Evolutionary conservation across 192 early-diverging fungal genomes (phyloP).

Genomic region (Coemansia sp.): DNA sequence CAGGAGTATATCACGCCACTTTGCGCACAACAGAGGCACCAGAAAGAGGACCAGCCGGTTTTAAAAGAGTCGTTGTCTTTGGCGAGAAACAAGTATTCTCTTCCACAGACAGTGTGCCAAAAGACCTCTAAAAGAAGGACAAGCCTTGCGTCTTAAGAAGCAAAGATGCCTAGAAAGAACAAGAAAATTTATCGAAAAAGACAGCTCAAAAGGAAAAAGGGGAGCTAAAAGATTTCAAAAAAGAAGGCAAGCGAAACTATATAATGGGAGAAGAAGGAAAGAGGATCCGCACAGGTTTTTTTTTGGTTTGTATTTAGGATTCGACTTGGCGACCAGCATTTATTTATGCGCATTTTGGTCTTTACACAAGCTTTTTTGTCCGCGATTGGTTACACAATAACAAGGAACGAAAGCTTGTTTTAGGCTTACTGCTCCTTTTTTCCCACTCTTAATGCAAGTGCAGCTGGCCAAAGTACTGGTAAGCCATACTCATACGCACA

Average conservation of each 20-base stretch:
- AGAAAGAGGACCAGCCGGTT: neutral
- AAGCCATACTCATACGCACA: neutral
- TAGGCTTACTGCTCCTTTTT: neutral
- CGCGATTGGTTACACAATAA: neutral
- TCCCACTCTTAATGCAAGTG: no score
- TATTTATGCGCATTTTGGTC: neutral
- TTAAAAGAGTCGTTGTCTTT: neutral
- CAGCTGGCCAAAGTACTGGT: no score
- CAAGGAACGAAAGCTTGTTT: neutral
- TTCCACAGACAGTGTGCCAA: neutral
- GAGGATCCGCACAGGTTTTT: neutral
- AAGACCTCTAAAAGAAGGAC: neutral
- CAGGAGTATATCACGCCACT: neutral
- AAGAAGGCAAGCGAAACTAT: neutral
- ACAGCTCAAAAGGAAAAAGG: neutral
- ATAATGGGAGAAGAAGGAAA: neutral
- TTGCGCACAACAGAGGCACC: neutral
- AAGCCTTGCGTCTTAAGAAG: neutral
- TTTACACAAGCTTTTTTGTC: neutral
- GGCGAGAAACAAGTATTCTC: no score
- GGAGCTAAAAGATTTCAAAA: neutral
- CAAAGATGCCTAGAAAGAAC: neutral
- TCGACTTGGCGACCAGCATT: neutral
- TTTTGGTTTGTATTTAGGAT: neutral
- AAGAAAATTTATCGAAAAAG: neutral